Evolutionary conservation across 768 basidiomycete genomes (phyloP).

Genomic region (Erythrobasidium yunnanense): DNA sequence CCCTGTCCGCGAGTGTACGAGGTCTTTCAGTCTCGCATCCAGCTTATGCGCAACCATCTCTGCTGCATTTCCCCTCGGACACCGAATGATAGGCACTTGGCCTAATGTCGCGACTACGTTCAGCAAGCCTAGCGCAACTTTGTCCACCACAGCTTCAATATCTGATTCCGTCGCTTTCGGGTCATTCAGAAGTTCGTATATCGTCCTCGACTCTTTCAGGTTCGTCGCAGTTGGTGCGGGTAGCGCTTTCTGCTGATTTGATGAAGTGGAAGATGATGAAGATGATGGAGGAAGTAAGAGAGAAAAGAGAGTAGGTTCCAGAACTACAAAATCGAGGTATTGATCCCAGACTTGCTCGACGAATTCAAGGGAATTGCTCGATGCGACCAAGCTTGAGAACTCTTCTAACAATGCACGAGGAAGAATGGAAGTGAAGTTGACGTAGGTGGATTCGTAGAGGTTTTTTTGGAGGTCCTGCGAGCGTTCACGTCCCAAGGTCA

Average conservation of each 20-base stretch:
- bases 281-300: conserved; percentile 57
- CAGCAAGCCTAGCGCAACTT: conserved; percentile 78
- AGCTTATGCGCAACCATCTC: conserved; percentile 98
- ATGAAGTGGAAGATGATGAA: conserved; percentile 40
- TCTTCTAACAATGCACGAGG: conserved; percentile 83
- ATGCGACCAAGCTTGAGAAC: conserved; percentile 74
- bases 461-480: conserved; percentile 64
- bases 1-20: conserved; percentile 47
- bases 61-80: conserved; percentile 89
- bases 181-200: conserved; percentile 81
- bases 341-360: conserved; percentile 72
- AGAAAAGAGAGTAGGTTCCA: conserved; percentile 85
- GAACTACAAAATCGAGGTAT: conserved; percentile 89
- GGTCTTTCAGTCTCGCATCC: conserved; percentile 79
- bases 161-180: conserved; percentile 78
- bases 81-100: conserved; percentile 89
- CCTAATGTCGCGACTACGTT: conserved; percentile 81
- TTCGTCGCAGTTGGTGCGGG: not conserved
- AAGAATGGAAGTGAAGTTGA: conserved; percentile 89
- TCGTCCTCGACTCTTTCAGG: conserved; percentile 42
- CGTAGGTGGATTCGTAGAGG: conserved; percentile 82
- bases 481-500: not conserved
- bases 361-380: conserved; percentile 64
- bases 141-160: conserved; percentile 86
- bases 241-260: conserved; percentile 41